Evolutionary conservation across 2,329 filamentous ascomycete species (phyloP).

Genomic region (Exutisphaerella laricina): DNA sequence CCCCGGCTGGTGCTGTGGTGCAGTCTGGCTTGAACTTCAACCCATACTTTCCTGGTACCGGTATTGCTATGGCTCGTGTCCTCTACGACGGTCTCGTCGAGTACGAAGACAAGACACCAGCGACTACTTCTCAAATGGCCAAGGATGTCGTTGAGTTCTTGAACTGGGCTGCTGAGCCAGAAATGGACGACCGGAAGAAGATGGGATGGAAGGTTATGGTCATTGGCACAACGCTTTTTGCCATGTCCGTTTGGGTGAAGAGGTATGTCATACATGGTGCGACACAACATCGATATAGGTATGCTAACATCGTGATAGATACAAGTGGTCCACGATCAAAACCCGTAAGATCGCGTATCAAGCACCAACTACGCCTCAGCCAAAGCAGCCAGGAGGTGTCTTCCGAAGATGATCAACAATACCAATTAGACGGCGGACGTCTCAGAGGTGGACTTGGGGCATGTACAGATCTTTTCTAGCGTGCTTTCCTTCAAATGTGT

Average conservation of each 20-base stretch:
- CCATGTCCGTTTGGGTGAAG: conserved; percentile 94
- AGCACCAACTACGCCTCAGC: conserved; percentile 14
- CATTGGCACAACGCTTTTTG: conserved; percentile 71
- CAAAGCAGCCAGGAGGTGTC: conserved; percentile 20
- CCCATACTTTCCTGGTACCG: conserved; percentile 98
- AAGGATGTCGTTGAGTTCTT: conserved; percentile 99
- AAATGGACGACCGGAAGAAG: conserved; percentile 99
- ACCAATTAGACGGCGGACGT: conserved; percentile 4
- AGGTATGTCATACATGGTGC: conserved; percentile 43
- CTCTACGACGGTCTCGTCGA: conserved; percentile 96
- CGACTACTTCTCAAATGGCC: conserved; percentile 97
- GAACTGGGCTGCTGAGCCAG: conserved; percentile 98
- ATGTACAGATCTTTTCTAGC: conserved; percentile 25
- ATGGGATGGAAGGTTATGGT: conserved; percentile 97
- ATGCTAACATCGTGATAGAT: conserved; percentile 44
- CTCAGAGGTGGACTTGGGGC: conserved; percentile 13
- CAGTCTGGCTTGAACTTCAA: conserved; percentile 97
- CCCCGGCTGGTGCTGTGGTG: conserved; percentile 80
- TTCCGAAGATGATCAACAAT: conserved; percentile 25
- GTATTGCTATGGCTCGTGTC: conserved; percentile 98
- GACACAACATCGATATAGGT: not conserved
- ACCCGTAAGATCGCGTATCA: conserved; percentile 68
- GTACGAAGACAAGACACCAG: conserved; percentile 93
- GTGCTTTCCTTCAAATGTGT: conserved; percentile 19
- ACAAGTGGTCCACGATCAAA: conserved; percentile 98